Percentiles rank a stretch among this genome's conserved stretches.
Conservation (phyloP, 257 asterid genomes). For the Anisodus acutangulus region DNA sequence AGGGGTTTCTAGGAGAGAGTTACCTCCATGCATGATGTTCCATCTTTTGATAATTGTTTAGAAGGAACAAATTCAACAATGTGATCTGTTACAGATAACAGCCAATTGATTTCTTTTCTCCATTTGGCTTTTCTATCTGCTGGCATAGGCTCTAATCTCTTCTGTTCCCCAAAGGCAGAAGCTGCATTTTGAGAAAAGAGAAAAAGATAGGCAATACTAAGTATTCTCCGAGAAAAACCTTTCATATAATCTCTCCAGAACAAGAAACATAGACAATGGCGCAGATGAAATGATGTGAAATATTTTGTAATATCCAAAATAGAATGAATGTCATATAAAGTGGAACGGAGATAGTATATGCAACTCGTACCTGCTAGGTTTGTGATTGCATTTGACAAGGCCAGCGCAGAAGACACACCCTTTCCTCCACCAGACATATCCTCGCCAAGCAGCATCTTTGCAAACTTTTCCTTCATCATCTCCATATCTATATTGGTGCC, state of each 20-base stretch:
- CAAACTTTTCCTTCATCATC: conserved; percentile 83
- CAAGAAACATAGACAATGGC: neutral
- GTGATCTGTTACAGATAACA: conserved; percentile 84
- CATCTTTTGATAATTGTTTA: conserved; percentile 73
- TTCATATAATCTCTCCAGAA: neutral
- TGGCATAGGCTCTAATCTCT: conserved; percentile 87
- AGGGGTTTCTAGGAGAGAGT: conserved; percentile 22
- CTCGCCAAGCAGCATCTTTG: conserved; percentile 92
- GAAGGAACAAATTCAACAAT: conserved; percentile 90
- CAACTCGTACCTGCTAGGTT: conserved; percentile 76
- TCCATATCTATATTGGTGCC: conserved; percentile 55
- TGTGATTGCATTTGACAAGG: conserved; percentile 89
- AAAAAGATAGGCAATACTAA: neutral
- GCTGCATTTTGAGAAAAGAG: conserved; percentile 51
- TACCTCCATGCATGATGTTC: conserved; percentile 71
- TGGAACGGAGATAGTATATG: neutral
- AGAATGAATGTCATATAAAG: neutral
- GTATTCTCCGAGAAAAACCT: neutral
- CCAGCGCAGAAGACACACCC: conserved; percentile 94
- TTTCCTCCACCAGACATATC: conserved; percentile 99
- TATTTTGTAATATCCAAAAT: neutral
- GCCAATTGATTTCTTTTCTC: conserved; percentile 93
- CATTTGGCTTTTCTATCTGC: conserved; percentile 73
- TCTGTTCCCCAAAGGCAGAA: conserved; percentile 89
- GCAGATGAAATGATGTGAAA: neutral